Percentiles rank a stretch among this genome's conserved stretches.
These are phyloP conservation scores for Uncinocarpus reesii DNA, from an alignment of 2,329 filamentous ascomycete genomes.

Conservation along the genomic window DNA sequence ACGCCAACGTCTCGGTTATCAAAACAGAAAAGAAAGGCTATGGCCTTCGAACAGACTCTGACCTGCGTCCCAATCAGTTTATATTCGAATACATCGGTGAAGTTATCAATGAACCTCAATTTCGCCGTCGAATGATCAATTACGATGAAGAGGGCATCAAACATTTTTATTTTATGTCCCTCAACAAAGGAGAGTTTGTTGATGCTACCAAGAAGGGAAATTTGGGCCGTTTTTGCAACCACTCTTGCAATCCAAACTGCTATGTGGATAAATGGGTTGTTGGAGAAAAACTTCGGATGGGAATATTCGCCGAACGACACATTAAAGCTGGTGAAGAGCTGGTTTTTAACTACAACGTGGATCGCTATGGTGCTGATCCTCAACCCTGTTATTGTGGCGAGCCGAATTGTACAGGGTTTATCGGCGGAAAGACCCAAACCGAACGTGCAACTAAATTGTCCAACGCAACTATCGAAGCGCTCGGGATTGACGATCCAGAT, in stretches of 20 bases:
- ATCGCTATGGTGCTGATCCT: constrained; percentile 91
- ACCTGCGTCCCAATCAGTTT: constrained; percentile 75
- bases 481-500: constrained; percentile 87
- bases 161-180: constrained; percentile 99
- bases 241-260: constrained; percentile 97
- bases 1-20: constrained; percentile 86
- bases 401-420: constrained; percentile 87
- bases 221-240: constrained; percentile 93
- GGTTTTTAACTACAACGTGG: constrained; percentile 99
- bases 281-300: constrained; percentile 94
- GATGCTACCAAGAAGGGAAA: constrained; percentile 97
- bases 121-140: constrained; percentile 78
- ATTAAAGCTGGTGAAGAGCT: constrained; percentile 86
- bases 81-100: constrained; percentile 98
- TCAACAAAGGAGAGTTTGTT: constrained; percentile 91
- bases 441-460: constrained; percentile 88
- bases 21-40: constrained; percentile 97
- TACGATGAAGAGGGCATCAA: constrained; percentile 96
- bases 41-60: constrained; percentile 69
- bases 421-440: constrained; percentile 95
- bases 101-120: constrained; percentile 86
- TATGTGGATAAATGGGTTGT: constrained; percentile 99
- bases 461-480: constrained; percentile 78
- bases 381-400: constrained; percentile 96
- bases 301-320: constrained; percentile 82